Percentiles rank a stretch among this genome's conserved stretches.
Conservation (phyloP, 148 eudicot species). For the Vaccinium myrtillus region DNA sequence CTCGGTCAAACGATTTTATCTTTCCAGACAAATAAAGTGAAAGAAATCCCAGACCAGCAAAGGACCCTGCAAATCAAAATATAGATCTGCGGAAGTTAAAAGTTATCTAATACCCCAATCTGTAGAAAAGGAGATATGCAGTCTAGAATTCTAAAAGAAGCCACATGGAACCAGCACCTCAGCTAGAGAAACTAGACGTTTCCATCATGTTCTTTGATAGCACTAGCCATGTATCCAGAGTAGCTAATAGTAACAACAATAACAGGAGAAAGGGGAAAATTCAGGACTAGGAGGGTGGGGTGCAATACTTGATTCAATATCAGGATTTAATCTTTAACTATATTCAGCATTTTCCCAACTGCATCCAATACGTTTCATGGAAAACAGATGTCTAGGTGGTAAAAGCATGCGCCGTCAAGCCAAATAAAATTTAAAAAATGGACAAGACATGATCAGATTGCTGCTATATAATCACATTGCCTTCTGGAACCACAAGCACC, state of each 20-base stretch:
- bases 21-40: constrained; percentile 49
- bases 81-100: neutral
- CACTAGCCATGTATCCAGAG: neutral
- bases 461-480: neutral
- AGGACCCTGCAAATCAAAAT: constrained; percentile 30
- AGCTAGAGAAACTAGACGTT: neutral
- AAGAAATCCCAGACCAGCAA: constrained; percentile 50
- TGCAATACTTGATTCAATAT: neutral
- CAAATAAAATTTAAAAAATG: neutral
- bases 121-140: neutral
- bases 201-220: neutral
- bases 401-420: neutral
- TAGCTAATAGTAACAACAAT: neutral
- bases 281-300: too few relatives aligned
- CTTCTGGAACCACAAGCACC: neutral
- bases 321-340: neutral
- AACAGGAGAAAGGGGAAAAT: neutral
- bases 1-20: constrained; percentile 38
- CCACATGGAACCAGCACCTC: neutral
- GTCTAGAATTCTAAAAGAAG: neutral
- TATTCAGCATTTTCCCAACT: neutral
- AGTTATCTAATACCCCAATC: neutral
- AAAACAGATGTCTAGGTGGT: neutral
- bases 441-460: neutral
- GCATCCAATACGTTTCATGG: neutral